These are phyloP conservation scores for Hebeloma cylindrosporum DNA, from an alignment of 768 basidiomycete species.

Conservation along the genomic window DNA sequence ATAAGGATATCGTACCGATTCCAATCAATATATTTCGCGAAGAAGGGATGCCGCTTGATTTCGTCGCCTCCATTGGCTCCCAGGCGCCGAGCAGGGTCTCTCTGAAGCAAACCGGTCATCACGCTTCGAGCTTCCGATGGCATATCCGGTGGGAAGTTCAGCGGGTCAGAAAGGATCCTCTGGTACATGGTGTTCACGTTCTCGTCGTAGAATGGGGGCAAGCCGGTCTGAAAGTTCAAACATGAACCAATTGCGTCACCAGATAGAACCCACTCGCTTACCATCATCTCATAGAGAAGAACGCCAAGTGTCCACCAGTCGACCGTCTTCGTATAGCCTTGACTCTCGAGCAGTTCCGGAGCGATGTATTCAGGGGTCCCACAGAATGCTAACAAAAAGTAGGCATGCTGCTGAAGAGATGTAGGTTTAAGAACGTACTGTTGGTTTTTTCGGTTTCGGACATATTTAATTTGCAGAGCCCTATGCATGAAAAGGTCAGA, in stretches of 20 bases:
- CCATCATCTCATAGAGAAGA: slow-evolving; percentile 96
- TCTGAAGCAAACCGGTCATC: slow-evolving; percentile 83
- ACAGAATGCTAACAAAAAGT: slow-evolving; percentile 72
- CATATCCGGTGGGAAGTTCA: slow-evolving; percentile 90
- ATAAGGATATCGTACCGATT: slow-evolving; percentile 48
- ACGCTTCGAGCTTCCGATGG: slow-evolving; percentile 85
- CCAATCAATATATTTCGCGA: slow-evolving; percentile 93
- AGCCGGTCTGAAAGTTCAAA: slow-evolving; percentile 65
- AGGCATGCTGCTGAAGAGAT: slow-evolving; percentile 1
- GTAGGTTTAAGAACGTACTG: slow-evolving; percentile 50
- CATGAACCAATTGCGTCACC: background rate
- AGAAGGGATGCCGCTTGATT: slow-evolving; percentile 95
- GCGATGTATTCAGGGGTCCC: slow-evolving; percentile 99
- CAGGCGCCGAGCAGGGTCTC: slow-evolving; percentile 83
- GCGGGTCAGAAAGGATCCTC: slow-evolving; percentile 90
- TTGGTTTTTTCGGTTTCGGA: slow-evolving; percentile 97
- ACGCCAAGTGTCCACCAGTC: slow-evolving; percentile 99
- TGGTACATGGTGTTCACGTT: slow-evolving; percentile 98
- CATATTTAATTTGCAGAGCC: slow-evolving; percentile 96
- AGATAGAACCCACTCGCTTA: slow-evolving; percentile 31
- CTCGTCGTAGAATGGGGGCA: slow-evolving; percentile 98
- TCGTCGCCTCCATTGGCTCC: slow-evolving; percentile 95
- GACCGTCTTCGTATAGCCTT: slow-evolving; percentile 97
- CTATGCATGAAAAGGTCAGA: slow-evolving; percentile 28
- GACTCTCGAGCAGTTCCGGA: slow-evolving; percentile 92